Percentiles rank a stretch among this genome's conserved stretches.
These are phyloP conservation scores for Oemleria cerasiformis DNA, from an alignment of 306 rosid species.

Conservation along the genomic window DNA sequence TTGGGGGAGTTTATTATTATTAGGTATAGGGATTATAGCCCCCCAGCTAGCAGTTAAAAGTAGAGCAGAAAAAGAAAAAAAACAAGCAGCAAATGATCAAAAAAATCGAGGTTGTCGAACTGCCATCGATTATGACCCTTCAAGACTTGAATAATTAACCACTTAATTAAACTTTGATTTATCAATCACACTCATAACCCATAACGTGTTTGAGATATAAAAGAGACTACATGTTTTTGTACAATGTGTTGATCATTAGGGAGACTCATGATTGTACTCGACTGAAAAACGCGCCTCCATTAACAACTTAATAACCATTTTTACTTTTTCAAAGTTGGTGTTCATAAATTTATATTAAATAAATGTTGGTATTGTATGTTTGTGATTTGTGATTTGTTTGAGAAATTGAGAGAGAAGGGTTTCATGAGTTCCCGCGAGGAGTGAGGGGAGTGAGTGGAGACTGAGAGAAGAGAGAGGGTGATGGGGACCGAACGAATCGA, in stretches of 20 bases:
- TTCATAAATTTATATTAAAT: too few relatives aligned
- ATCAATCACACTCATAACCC: too few relatives aligned
- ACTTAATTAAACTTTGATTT: conserved; percentile 23
- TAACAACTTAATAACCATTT: too few relatives aligned
- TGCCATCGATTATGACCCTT: conserved; percentile 64
- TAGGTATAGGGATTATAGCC: conserved; percentile 27
- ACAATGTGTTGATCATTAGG: conserved; percentile 61
- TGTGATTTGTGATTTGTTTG: too few relatives aligned
- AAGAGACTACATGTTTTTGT: too few relatives aligned
- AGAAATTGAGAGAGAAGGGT: neutral
- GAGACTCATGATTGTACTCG: conserved; percentile 60
- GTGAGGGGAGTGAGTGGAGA: conserved; percentile 41
- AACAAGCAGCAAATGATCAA: neutral
- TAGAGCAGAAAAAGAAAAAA: conserved; percentile 29
- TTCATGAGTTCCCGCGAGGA: conserved; percentile 13
- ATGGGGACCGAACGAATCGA: conserved; percentile 72
- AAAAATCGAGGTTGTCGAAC: conserved; percentile 66
- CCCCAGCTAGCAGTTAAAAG: conserved; percentile 18
- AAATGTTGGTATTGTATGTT: conserved; percentile 15
- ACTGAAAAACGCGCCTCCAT: too few relatives aligned
- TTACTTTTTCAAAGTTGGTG: too few relatives aligned
- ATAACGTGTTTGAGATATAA: too few relatives aligned
- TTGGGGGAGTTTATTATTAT: neutral
- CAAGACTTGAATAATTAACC: conserved; percentile 24
- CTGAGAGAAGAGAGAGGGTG: conserved; percentile 36